These are phyloP conservation scores for Urochloa ruziziensis DNA, from an alignment of 176 grass and related monocot genomes.

Conservation along the genomic window DNA sequence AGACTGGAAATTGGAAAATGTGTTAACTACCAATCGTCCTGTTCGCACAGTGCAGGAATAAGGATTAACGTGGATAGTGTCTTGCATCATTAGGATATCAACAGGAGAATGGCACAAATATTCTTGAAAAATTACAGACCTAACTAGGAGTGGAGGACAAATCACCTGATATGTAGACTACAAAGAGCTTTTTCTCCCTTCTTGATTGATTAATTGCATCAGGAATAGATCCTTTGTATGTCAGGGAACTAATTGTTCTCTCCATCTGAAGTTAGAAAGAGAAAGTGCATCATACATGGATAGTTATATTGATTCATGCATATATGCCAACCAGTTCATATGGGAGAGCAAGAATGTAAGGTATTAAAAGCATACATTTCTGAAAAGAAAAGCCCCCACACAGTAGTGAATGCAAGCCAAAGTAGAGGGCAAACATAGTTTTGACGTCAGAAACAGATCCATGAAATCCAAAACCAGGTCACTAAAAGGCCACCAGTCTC, in stretches of 20 bases:
- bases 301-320: no score
- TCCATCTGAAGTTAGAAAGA: slow-evolving; percentile 64
- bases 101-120: background rate
- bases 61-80: background rate
- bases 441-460: background rate
- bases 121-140: background rate
- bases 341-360: background rate
- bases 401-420: background rate
- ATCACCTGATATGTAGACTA: slow-evolving; percentile 92
- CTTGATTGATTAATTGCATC: slow-evolving; percentile 81
- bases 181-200: slow-evolving; percentile 86
- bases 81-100: slow-evolving; percentile 5
- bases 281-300: slow-evolving; percentile 19
- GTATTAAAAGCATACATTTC: slow-evolving; percentile 7
- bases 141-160: background rate
- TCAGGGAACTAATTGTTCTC: slow-evolving; percentile 55
- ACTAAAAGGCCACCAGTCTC: background rate
- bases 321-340: no score
- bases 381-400: background rate
- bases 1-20: background rate
- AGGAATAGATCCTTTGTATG: slow-evolving; percentile 76
- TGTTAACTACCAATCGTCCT: background rate
- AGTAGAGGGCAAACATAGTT: no score
- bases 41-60: no score
- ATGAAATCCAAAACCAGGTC: background rate